phyloP scores from a whole-genome alignment of 495 filamentous ascomycete species.

The Podospora conica region DNA sequence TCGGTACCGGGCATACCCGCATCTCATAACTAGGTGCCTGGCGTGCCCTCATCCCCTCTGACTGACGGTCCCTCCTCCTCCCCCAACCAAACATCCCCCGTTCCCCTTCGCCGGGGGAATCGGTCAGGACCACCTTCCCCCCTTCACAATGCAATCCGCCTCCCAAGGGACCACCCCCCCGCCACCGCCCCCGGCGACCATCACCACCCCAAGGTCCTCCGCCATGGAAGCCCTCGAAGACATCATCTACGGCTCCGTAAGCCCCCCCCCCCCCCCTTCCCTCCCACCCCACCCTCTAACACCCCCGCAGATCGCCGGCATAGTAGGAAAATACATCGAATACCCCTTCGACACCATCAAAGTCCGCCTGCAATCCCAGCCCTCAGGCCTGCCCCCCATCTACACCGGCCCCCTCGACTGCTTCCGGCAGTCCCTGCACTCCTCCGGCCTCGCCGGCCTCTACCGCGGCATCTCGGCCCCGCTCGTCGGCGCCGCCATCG shows the following conservation, averaged over 20 bases:
- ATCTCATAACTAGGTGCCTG: not conserved
- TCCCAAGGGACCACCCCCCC: slow-evolving; percentile 7
- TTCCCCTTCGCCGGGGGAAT: slow-evolving; percentile 1
- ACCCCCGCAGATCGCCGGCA: slow-evolving; percentile 63
- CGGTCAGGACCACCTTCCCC: slow-evolving; percentile 2
- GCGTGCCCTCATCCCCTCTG: not conserved
- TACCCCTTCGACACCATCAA: slow-evolving; percentile 99
- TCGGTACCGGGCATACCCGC: not conserved
- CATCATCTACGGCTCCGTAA: slow-evolving; percentile 75
- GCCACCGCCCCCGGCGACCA: slow-evolving; percentile 12
- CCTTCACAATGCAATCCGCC: slow-evolving; percentile 11
- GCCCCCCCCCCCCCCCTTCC: slow-evolving; percentile 19
- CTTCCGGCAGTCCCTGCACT: slow-evolving; percentile 73
- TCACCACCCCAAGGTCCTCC: slow-evolving; percentile 33
- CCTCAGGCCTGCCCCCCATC: slow-evolving; percentile 69
- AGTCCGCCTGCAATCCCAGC: slow-evolving; percentile 73
- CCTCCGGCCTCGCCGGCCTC: slow-evolving; percentile 71
- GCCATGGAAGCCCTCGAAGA: slow-evolving; percentile 70
- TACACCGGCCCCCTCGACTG: slow-evolving; percentile 91
- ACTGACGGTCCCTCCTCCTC: not conserved
- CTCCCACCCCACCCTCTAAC: slow-evolving; percentile 13
- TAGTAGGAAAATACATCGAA: slow-evolving; percentile 91
- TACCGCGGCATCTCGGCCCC: slow-evolving; percentile 94
- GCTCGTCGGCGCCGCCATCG: slow-evolving; percentile 82
- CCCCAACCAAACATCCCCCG: not conserved